A percentile compares a stretch with the other conserved stretches of the same genome.
These are phyloP conservation scores for Trypanosoma rangeli DNA, from an alignment of 208 protist species.

Conservation along the genomic window DNA sequence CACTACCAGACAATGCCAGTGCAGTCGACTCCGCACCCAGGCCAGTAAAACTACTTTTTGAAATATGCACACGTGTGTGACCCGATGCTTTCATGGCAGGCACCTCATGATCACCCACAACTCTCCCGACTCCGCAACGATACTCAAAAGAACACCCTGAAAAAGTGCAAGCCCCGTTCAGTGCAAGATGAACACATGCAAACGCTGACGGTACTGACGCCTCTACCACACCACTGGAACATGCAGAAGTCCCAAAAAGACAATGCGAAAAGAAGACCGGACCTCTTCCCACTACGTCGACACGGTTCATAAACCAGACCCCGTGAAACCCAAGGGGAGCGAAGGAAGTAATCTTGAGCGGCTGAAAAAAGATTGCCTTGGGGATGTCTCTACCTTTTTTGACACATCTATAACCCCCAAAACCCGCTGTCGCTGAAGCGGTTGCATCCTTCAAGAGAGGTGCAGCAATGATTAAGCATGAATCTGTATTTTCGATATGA, in stretches of 20 bases:
- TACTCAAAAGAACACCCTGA: conserved; percentile 22
- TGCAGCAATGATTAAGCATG: conserved; percentile 18
- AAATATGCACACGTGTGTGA: conserved; percentile 13
- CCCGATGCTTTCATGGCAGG: conserved; percentile 15
- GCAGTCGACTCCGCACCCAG: conserved; percentile 17
- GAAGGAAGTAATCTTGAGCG: conserved; percentile 44
- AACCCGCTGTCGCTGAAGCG: neutral
- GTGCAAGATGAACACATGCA: conserved; percentile 19
- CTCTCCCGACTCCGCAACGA: conserved; percentile 5
- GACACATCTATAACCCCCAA: neutral
- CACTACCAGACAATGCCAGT: conserved; percentile 15
- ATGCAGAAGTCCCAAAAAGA: conserved; percentile 32
- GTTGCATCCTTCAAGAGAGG: neutral
- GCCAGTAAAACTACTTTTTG: conserved; percentile 26
- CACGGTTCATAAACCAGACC: conserved; percentile 42
- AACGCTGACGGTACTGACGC: neutral
- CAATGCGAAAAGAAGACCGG: conserved; percentile 63
- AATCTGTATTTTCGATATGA: conserved; percentile 20
- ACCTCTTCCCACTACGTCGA: conserved; percentile 43
- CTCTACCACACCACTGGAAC: neutral
- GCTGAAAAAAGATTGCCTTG: conserved; percentile 29
- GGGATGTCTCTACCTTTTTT: neutral
- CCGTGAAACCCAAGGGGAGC: conserved; percentile 45
- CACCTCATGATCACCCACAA: conserved; percentile 10
- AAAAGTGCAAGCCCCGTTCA: conserved; percentile 17